Evolutionary conservation across 768 basidiomycete species (phyloP), one percentile per base, ranked within the genome.

Genomic region (Gelatoporia subvermispora): DNA sequence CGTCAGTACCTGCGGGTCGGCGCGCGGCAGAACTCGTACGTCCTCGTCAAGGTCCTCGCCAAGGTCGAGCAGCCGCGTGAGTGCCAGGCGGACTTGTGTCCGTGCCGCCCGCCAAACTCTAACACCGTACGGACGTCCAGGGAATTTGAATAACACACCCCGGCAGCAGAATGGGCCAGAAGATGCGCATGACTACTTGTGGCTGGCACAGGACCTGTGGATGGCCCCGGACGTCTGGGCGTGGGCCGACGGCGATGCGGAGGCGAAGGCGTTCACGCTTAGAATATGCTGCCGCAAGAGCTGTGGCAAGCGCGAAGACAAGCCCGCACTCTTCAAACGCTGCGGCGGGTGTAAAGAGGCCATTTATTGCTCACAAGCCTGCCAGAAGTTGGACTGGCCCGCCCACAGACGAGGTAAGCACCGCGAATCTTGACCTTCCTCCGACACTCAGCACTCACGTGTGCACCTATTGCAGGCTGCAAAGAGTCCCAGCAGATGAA

Each of bases 171-270:
- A 75, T 45, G 67, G 72, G 1, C 60, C 67, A 0, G 74, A 74
- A 52, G 71, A 71, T 20, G 74, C 73, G 17, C 73, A 72, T 34
- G 76, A 76, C 55, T 73, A 75, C 58, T 57, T 74, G 9, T 77
- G 68, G 67, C 52, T 72, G 8, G 62, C 71, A 1, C 74, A 74
- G 51, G 68, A 71, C 45, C 57, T 75, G 8, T 76, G 72, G 72
- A 72, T 70, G 68, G 59, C 63, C n/a, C 54, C 57, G 2, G 64
- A 64, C 39, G 69, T 71, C 11, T 75, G 74, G 74, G 58, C 65
- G 8, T 76, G 73, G 74, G 72, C 65, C 10, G 62, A 70, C 53
- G 57, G 55, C n/a, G 60, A 68, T 47, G 46, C 54, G 8, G 65
- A 67, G 35, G 70, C 63, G 16, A 68, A 65, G 52, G 51, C 52